Percentiles rank a stretch among this genome's conserved stretches.
phyloP scores from a whole-genome alignment of 2,329 filamentous ascomycete species.

The Cephalotrichum gorgonifer region DNA sequence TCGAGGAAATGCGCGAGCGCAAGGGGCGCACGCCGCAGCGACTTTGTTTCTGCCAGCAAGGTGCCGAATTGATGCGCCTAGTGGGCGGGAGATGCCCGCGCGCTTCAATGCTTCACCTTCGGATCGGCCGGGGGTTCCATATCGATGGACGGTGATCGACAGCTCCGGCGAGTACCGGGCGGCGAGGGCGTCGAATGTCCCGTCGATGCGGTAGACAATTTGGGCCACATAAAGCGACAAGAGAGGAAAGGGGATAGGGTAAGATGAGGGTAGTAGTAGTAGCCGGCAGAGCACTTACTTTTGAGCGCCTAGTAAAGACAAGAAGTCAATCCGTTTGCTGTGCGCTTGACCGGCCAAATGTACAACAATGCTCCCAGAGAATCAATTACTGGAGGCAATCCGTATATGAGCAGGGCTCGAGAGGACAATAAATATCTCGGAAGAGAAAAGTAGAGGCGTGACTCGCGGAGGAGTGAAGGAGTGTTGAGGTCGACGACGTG shows the following conservation, averaged over 20 bases:
- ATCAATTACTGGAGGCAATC: neutral
- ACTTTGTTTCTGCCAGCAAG: neutral
- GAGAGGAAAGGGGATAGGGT: conserved; percentile 9
- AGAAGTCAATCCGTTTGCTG: conserved; percentile 9
- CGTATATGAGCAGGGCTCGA: neutral
- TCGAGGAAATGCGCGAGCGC: neutral
- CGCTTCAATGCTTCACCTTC: neutral
- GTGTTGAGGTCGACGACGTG: neutral
- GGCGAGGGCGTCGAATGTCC: neutral
- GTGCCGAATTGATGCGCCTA: neutral
- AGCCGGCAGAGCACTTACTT: conserved; percentile 31
- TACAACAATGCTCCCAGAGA: conserved; percentile 11
- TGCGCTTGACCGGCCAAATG: conserved; percentile 15
- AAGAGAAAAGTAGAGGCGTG: neutral
- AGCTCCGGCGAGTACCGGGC: neutral
- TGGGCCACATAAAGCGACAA: conserved; percentile 13
- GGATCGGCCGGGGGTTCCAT: neutral
- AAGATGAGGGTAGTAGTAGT: neutral
- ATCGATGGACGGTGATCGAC: neutral
- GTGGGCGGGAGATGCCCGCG: neutral
- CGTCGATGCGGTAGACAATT: neutral
- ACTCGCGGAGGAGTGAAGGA: neutral
- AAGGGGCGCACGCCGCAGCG: neutral
- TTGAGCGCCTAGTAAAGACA: conserved; percentile 37
- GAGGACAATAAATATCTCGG: neutral